These are phyloP conservation scores for Polyplosphaeria fusca DNA, from an alignment of 495 filamentous ascomycete species.

Conservation along the genomic window DNA sequence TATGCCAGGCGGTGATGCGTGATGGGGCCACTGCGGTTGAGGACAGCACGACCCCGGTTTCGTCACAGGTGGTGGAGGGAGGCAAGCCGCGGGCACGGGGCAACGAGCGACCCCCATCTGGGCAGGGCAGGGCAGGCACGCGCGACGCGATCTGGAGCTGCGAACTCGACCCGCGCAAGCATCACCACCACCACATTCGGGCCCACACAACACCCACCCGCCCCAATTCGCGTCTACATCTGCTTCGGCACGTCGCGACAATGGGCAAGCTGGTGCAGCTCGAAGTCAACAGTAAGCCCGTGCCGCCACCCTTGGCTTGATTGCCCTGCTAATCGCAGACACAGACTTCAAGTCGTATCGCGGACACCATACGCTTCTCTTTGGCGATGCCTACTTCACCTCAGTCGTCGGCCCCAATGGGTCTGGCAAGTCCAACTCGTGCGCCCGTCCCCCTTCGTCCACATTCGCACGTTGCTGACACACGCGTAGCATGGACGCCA, in stretches of 20 bases:
- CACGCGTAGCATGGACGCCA: slow-evolving; percentile 85
- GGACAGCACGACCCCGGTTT: not conserved
- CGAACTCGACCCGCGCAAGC: not conserved
- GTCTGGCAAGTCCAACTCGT: slow-evolving; percentile 99
- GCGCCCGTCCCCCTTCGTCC: slow-evolving; percentile 38
- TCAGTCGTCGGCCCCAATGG: slow-evolving; percentile 99
- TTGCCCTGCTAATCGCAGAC: not conserved
- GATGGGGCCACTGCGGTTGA: not conserved
- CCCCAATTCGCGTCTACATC: too few species aligned
- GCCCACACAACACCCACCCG: not conserved
- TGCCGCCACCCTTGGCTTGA: not conserved
- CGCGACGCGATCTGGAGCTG: not conserved
- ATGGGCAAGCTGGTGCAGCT: slow-evolving; percentile 92
- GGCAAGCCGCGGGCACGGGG: too few species aligned
- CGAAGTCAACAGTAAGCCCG: slow-evolving; percentile 81
- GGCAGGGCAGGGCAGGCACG: not conserved
- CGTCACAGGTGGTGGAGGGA: not conserved
- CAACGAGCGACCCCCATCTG: not conserved
- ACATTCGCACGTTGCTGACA: slow-evolving; percentile 27
- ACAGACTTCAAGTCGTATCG: slow-evolving; percentile 99
- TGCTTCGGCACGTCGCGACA: slow-evolving; percentile 35
- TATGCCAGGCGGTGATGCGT: too few species aligned
- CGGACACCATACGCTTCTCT: slow-evolving; percentile 85
- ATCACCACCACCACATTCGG: not conserved
- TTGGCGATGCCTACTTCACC: slow-evolving; percentile 98